Conservation (phyloP, 139 green algal genomes). For the Chlorella sp. region DNA sequence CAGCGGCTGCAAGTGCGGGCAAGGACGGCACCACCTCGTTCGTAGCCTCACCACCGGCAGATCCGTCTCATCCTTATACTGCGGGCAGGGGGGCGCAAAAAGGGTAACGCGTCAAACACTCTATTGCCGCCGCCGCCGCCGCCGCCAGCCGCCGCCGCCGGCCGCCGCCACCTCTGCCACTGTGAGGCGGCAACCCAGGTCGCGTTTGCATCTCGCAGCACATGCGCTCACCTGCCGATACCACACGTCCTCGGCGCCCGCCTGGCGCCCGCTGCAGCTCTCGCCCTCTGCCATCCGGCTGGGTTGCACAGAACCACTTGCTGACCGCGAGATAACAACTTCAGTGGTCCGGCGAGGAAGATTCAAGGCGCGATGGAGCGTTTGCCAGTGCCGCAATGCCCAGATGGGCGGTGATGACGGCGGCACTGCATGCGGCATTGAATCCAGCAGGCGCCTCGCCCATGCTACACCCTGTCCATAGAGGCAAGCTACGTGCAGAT, state of each 20-base stretch:
- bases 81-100: background rate
- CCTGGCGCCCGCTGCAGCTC: background rate
- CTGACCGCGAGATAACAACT: no score
- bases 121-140: no score
- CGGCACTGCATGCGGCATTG: no score
- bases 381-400: no score
- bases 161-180: background rate
- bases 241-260: background rate
- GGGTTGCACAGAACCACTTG: background rate
- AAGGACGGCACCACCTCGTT: no score
- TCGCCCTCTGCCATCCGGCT: background rate
- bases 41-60: slow-evolving; percentile 61
- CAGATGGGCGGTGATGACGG: no score
- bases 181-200: background rate
- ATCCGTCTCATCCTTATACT: slow-evolving; percentile 90
- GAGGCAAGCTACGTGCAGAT: no score
- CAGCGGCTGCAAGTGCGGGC: background rate
- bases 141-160: background rate
- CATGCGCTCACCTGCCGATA: background rate
- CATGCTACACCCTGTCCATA: no score
- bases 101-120: no score
- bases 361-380: no score
- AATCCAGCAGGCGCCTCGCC: no score
- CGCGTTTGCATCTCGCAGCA: background rate
- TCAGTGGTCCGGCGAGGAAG: no score